Evolutionary conservation across 257 asterid species (phyloP), one percentile per base, ranked within the genome.

Genomic region (Salvia splendens): DNA sequence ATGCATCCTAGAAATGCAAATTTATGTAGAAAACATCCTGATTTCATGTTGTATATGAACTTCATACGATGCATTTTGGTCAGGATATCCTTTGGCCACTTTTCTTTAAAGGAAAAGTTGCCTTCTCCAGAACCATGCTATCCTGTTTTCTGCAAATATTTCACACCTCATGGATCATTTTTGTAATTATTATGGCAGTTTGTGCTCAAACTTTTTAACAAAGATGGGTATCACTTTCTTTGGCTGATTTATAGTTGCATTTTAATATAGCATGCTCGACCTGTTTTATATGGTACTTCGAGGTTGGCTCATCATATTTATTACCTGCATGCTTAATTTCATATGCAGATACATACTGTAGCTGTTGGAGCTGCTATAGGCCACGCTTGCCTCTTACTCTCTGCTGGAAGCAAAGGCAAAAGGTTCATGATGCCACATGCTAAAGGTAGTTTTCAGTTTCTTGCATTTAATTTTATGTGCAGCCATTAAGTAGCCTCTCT

Each of bases 391-490:
- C 95, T 93, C 70, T 77, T 93, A 69, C 94, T 93, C 64, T 82
- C 97, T 70, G 91, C 97, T 58, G 98, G 98, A 65, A 74, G 78
- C 72, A 89, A 93, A 71, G 98, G 97, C 70, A 80, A 86, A 72
- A 82, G 98, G 82, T 93, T 77, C 77, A 86, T 85, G 95, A 75
- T 89, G 97, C 98, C 96, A 66, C 89, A 87, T 76, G 79, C 98
- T 64, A 86, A 85, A 82, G 97, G 98, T 88, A 49, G 65, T 43
- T 5, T 64, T 28, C 46, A 67, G 33, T 51, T 65, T 24, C 6
- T 41, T 48, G 54, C 38, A 40, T 70, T 63, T 68, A 24, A 50
- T 30, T 65, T 41, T 47, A 36, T 50, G 61, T 43, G 53, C 66
- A 35, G 58, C 48, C 35, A 10, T 0, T 33, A 38, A 33, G 60